Evolutionary conservation across 768 basidiomycete genomes (phyloP), one percentile per base, ranked within the genome.

Genomic region (Porphyrellus cyaneotinctus): DNA sequence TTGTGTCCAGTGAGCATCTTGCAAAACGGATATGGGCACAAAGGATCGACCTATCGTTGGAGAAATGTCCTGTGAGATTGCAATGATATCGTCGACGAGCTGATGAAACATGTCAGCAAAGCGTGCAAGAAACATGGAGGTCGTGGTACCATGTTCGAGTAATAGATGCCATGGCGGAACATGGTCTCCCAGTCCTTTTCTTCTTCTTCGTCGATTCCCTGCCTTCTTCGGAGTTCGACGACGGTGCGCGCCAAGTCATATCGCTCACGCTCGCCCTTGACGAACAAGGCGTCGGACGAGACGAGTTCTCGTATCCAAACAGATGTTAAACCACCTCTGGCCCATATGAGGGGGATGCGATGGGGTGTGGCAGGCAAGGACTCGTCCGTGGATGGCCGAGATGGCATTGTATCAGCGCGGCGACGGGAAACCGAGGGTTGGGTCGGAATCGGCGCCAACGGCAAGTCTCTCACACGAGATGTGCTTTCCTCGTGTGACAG

Each of bases 101-200:
- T 94, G 62, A 6, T n/a, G 43, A 33, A 37, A 46, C 13, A 12
- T 20, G 35, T 61, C 6, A 64, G 42, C 15, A 32, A 33, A 33
- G 41, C 2, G 10, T 14, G 13, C 30, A 38, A 12, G 26, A 23
- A 1, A 18, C n/a, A 24, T 13, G 23, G 26, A 33, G 28, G 35
- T 32, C 8, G 31, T 26, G 76, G 43, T 54, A 91, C 91, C 88
- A 95, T 88, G 64, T 94, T 91, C 6, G 79, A 72, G 65, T 95
- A 95, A 68, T 92, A 87, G 7, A 95, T 90, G 11, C 88, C 88
- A 23, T 80, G 71, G 37, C 76, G 70, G 63, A 97, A 95, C 63
- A 95, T 75, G 42, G 68, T 75, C 17, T 71, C 74, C 81, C 88
- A 90, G 57, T 86, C 79, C 37, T 58, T 67, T 65, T 95, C 92